phyloP scores from a whole-genome alignment of 78 protist genomes.

The Kipferlia bialata region DNA sequence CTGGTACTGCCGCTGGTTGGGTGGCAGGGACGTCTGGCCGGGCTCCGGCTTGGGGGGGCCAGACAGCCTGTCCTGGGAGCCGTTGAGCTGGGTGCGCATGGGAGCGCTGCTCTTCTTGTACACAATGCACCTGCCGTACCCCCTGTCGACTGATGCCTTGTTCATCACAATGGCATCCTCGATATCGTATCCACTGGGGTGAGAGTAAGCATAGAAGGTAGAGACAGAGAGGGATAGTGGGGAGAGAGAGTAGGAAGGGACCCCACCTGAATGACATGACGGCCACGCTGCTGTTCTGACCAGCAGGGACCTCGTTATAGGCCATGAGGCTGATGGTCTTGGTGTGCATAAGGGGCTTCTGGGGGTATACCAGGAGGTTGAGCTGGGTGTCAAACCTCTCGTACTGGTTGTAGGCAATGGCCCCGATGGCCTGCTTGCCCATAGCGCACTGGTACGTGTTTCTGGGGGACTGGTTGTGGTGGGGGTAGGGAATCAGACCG shows the following conservation, averaged over 20 bases:
- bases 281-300: conserved; percentile 92
- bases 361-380: conserved; percentile 64
- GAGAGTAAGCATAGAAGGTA: no score
- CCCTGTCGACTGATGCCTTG: conserved; percentile 73
- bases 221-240: no score
- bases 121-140: conserved; percentile 72
- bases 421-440: conserved; percentile 99
- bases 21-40: neutral
- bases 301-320: conserved; percentile 61
- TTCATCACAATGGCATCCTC: conserved; percentile 98
- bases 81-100: conserved; percentile 39
- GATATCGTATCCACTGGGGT: conserved; percentile 99
- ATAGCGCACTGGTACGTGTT: conserved; percentile 98
- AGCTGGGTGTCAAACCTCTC: conserved; percentile 87
- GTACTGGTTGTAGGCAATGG: conserved; percentile 86
- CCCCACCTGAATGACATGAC: conserved; percentile 90
- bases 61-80: neutral
- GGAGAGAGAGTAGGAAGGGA: no score
- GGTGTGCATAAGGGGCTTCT: conserved; percentile 81
- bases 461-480: conserved; percentile 99
- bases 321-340: conserved; percentile 63
- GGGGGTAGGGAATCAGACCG: conserved; percentile 88
- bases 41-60: neutral
- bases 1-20: neutral
- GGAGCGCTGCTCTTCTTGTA: conserved; percentile 44